A percentile compares a stretch with the other conserved stretches of the same genome.
These are phyloP conservation scores for Lepidium africanum DNA, from an alignment of 345 rosid species.

Conservation along the genomic window DNA sequence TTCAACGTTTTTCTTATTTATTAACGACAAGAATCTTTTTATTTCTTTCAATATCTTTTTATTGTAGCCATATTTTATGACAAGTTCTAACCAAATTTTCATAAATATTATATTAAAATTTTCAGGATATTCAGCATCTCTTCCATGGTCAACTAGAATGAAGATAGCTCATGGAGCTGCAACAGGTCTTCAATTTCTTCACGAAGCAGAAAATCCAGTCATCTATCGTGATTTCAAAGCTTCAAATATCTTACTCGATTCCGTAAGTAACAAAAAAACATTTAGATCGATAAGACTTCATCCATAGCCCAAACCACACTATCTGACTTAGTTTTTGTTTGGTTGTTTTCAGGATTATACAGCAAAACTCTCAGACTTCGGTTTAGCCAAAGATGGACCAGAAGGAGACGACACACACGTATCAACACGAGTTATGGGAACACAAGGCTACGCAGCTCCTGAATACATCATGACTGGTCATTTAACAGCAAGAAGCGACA, in stretches of 20 bases:
- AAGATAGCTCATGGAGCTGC: slow-evolving; percentile 95
- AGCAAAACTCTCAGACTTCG: slow-evolving; percentile 82
- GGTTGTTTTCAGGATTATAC: slow-evolving; percentile 51
- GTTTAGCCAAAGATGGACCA: slow-evolving; percentile 90
- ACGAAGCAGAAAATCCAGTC: slow-evolving; percentile 81
- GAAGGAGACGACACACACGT: slow-evolving; percentile 94
- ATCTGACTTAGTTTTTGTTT: no score
- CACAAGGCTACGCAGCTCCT: slow-evolving; percentile 95
- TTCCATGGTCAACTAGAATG: slow-evolving; percentile 88
- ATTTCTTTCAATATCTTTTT: no score
- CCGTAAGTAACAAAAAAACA: slow-evolving; percentile 34
- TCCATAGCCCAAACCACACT: no score
- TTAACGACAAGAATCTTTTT: no score
- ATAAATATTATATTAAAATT: not conserved
- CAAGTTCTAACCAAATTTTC: no score
- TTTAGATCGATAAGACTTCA: no score
- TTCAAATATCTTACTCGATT: slow-evolving; percentile 76
- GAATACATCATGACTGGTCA: slow-evolving; percentile 94
- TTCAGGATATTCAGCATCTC: slow-evolving; percentile 67
- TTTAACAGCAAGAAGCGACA: slow-evolving; percentile 61
- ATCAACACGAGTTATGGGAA: slow-evolving; percentile 89
- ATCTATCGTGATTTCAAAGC: slow-evolving; percentile 89
- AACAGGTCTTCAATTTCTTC: slow-evolving; percentile 82
- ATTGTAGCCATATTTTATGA: not conserved
- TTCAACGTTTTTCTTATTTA: no score